These are phyloP conservation scores for Chaetomiaceae sp. DNA, from an alignment of 2,329 filamentous ascomycete species.

Conservation along the genomic window DNA sequence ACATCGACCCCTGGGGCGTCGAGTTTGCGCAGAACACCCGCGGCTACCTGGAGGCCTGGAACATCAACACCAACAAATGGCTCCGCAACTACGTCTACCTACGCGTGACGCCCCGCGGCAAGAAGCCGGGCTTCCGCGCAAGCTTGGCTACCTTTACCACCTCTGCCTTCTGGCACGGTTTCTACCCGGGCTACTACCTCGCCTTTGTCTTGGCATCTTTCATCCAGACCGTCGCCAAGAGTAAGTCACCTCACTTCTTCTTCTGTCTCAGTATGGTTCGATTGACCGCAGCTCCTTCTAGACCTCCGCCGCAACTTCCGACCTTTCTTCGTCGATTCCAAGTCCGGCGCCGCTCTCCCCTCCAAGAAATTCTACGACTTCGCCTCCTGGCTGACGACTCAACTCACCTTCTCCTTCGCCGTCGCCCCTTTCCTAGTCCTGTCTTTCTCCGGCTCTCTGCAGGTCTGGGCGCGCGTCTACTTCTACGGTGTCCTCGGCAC, in stretches of 20 bases:
- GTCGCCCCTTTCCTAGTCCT: slow-evolving; percentile 83
- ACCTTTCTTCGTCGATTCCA: slow-evolving; percentile 83
- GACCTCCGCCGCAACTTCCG: slow-evolving; percentile 85
- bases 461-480: slow-evolving; percentile 79
- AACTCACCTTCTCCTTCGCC: slow-evolving; percentile 60
- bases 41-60: slow-evolving; percentile 87
- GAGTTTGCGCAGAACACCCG: slow-evolving; percentile 92
- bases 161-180: slow-evolving; percentile 96
- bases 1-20: slow-evolving; percentile 79
- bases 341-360: slow-evolving; percentile 60
- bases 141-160: slow-evolving; percentile 91
- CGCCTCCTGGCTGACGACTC: slow-evolving; percentile 28
- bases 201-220: slow-evolving; percentile 85
- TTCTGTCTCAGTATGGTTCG: neutral
- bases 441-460: slow-evolving; percentile 60
- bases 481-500: slow-evolving; percentile 77
- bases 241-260: slow-evolving; percentile 45
- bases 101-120: slow-evolving; percentile 87
- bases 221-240: slow-evolving; percentile 88
- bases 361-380: slow-evolving; percentile 83
- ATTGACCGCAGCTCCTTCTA: slow-evolving; percentile 31
- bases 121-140: slow-evolving; percentile 93
- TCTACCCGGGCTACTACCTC: slow-evolving; percentile 94
- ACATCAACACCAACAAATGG: slow-evolving; percentile 98
- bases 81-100: slow-evolving; percentile 93